These are phyloP conservation scores for Corylus avellana DNA, from an alignment of 306 rosid species.

Conservation along the genomic window DNA sequence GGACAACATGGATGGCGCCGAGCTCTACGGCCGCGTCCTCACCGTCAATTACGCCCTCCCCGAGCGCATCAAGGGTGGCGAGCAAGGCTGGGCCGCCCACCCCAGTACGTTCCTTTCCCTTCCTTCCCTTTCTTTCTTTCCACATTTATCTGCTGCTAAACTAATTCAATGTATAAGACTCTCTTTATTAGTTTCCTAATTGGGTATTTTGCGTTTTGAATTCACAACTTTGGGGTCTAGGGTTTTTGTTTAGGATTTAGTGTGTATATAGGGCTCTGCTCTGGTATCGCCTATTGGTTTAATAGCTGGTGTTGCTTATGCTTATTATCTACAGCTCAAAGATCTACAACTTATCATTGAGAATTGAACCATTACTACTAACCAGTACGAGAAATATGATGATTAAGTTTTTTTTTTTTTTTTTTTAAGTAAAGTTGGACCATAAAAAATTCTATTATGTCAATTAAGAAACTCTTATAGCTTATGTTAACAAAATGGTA, in stretches of 20 bases:
- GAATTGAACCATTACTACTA: neutral
- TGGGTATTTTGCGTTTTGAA: neutral
- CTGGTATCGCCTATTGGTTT: neutral
- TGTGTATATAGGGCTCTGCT: neutral
- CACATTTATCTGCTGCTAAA: neutral
- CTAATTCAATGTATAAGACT: neutral
- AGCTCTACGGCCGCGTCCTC: conserved; percentile 94
- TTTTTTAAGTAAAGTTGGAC: no score
- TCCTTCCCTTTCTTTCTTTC: conserved; percentile 10
- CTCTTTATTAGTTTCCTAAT: neutral
- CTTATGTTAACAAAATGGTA: neutral
- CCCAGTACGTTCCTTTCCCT: conserved; percentile 52
- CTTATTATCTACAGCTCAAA: neutral
- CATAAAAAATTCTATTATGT: no score
- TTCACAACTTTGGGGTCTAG: conserved; percentile 7
- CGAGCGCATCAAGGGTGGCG: conserved; percentile 91
- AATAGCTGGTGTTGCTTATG: neutral
- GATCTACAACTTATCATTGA: neutral
- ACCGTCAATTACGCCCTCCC: conserved; percentile 95
- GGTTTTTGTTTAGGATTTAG: conserved; percentile 18
- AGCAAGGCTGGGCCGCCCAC: conserved; percentile 99
- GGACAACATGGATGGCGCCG: conserved; percentile 98
- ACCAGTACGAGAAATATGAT: neutral
- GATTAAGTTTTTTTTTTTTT: neutral
- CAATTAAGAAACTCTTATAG: neutral